A percentile compares a stretch with the other conserved stretches of the same genome.
Evolutionary conservation across 768 basidiomycete genomes (phyloP).

Genomic region (Russula brevipes): DNA sequence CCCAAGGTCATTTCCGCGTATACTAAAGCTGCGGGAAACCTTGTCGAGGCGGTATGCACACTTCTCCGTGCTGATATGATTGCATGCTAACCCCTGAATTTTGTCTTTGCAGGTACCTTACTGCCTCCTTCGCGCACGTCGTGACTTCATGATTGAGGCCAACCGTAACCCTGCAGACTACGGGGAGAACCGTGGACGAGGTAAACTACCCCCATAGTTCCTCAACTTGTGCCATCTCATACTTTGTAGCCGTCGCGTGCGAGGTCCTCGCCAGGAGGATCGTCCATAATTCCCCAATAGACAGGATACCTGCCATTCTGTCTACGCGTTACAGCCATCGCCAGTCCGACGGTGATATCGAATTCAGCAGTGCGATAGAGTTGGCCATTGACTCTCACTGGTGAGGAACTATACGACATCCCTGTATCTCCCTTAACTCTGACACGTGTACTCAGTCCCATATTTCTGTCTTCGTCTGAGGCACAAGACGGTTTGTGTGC

Average conservation of each 20-base stretch:
- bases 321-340: constrained; percentile 68
- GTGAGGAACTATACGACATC: constrained; percentile 36
- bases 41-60: constrained; percentile 64
- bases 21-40: constrained; percentile 79
- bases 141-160: constrained; percentile 78
- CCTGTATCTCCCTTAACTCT: background rate
- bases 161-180: constrained; percentile 79
- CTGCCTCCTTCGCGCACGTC: constrained; percentile 68
- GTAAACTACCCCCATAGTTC: constrained; percentile 35
- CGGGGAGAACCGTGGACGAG: constrained; percentile 78
- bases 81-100: background rate
- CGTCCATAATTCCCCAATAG: constrained; percentile 61
- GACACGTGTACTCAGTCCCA: constrained; percentile 43
- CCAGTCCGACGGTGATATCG: constrained; percentile 75
- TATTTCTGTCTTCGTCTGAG: constrained; percentile 82
- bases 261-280: constrained; percentile 80
- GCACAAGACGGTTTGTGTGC: constrained; percentile 63
- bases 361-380: constrained; percentile 74
- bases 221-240: background rate
- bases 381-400: constrained; percentile 90
- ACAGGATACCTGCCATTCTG: constrained; percentile 66
- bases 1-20: constrained; percentile 74
- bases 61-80: background rate
- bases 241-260: constrained; percentile 62
- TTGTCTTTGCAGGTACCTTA: constrained; percentile 59